Base-by-base conservation (phyloP, 192 early-diverging fungal species). In the Entomortierella parvispora region DNA sequence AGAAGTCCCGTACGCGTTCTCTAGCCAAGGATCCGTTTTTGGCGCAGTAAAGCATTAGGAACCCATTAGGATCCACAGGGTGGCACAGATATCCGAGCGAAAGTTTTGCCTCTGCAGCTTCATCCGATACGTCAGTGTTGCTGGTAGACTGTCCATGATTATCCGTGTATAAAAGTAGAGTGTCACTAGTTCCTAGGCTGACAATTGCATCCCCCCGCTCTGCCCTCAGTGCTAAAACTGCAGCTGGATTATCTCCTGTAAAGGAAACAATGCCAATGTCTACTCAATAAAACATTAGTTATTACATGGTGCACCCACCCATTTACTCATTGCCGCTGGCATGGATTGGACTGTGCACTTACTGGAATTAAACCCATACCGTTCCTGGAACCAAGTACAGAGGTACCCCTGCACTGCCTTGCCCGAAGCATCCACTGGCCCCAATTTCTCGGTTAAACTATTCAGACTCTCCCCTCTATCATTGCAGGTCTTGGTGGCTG, bases 21-120 rank as follows among this genome's bases (percentile, higher is more conserved):
- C 93, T 81, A 0, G 91, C 89, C n/a, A 94, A 65, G n/a, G 91
- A 92, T 12, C 94, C 94, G 63, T 96, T 96, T 74, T 93, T 94
- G 83, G 90, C 93, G 65, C 90, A 91, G 18, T 95, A 76, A 87
- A 96, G 90, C 17, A 88, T 91, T 58, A 96, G 85, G 58, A 84
- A 95, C 18, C 79, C 80, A 15, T 71, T 37, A 1, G 75, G 61
- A 17, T 84, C 83, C 0, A 87, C 85, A 8, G 94, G 94, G 61
- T 96, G 93, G 46, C 72, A 77, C 4, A 82, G 56, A 8, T 68
- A 68, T 10, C 81, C 74, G 47, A 90, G 47, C 0, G 91, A 84
- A 49, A 90, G 86, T 2, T 83, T 52, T 11, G 65, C 59, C 10
- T 11, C 50, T 10, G 37, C 34, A 12, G 23, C 40, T 26, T n/a